Evolutionary conservation across 2,329 filamentous ascomycete genomes (phyloP).

Genomic region (Pseudomassariella vexata): DNA sequence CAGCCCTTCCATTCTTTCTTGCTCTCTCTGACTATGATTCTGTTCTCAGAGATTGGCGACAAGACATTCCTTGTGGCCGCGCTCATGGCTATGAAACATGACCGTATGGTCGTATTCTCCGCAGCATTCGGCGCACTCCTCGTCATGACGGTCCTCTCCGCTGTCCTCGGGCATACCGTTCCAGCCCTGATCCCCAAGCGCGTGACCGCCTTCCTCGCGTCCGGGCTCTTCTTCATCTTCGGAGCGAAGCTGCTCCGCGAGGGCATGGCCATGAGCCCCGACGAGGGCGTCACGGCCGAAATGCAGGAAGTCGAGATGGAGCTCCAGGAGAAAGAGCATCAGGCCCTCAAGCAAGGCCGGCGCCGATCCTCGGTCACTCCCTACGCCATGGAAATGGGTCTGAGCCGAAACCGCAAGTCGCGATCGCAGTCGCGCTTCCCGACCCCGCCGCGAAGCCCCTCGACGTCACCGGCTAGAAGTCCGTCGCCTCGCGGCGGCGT

Average conservation of each 20-base stretch:
- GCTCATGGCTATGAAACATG: conserved; percentile 98
- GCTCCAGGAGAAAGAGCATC: conserved; percentile 85
- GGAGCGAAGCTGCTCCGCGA: conserved; percentile 79
- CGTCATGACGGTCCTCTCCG: conserved; percentile 92
- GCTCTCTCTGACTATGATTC: conserved; percentile 93
- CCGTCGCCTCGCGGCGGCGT: conserved; percentile 38
- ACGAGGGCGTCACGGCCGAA: conserved; percentile 91
- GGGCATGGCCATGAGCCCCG: conserved; percentile 79
- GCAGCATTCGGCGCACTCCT: conserved; percentile 89
- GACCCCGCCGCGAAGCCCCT: conserved; percentile 75
- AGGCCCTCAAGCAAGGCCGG: conserved; percentile 59
- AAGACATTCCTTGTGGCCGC: conserved; percentile 97
- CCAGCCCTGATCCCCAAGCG: conserved; percentile 84
- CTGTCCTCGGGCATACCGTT: conserved; percentile 85
- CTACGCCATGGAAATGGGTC: conserved; percentile 75
- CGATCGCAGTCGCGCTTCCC: conserved; percentile 70
- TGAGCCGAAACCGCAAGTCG: conserved; percentile 59
- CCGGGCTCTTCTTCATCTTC: conserved; percentile 82
- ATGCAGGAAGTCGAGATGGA: conserved; percentile 97
- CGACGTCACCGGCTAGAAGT: conserved; percentile 64
- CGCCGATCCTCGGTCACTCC: conserved; percentile 65
- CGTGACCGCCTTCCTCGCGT: conserved; percentile 84
- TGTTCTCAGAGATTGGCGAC: conserved; percentile 94
- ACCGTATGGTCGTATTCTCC: conserved; percentile 86
- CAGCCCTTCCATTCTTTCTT: conserved; percentile 83